Evolutionary conservation across 257 asterid genomes (phyloP).

Genomic region (Lithospermum erythrorhizon): DNA sequence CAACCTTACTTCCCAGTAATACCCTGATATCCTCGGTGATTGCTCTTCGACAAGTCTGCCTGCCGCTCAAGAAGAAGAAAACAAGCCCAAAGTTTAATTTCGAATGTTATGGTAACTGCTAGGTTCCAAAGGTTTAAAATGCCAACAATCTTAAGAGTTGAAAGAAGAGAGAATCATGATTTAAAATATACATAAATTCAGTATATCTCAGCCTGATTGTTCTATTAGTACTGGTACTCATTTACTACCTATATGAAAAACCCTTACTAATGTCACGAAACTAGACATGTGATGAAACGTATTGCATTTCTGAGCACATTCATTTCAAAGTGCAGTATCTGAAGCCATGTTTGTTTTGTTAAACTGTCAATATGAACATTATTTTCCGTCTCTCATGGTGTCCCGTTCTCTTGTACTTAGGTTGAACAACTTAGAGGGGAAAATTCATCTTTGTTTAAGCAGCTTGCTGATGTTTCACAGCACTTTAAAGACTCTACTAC

Average conservation of each 20-base stretch:
- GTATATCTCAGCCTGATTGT: neutral
- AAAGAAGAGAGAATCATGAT: too few species aligned
- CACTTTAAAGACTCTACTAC: constrained; percentile 68
- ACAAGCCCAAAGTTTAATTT: constrained; percentile 63
- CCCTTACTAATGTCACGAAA: neutral
- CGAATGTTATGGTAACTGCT: constrained; percentile 32
- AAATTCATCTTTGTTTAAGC: constrained; percentile 47
- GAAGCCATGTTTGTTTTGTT: too few species aligned
- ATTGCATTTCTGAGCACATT: too few species aligned
- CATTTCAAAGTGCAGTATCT: too few species aligned
- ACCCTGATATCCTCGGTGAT: constrained; percentile 4
- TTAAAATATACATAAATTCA: neutral
- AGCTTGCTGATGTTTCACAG: constrained; percentile 53
- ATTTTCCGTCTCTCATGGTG: neutral
- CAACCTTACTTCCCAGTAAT: neutral
- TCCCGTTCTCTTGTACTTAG: constrained; percentile 14
- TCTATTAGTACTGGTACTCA: too few species aligned
- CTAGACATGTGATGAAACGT: too few species aligned
- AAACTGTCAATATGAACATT: neutral
- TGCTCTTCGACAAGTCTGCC: too few species aligned
- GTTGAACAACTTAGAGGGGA: constrained; percentile 62
- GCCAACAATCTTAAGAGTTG: too few species aligned
- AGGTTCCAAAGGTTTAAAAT: neutral
- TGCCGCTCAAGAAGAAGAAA: constrained; percentile 74
- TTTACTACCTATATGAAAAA: neutral